Evolutionary conservation across 306 rosid genomes (phyloP).

Genomic region (Trifolium subterraneum): DNA sequence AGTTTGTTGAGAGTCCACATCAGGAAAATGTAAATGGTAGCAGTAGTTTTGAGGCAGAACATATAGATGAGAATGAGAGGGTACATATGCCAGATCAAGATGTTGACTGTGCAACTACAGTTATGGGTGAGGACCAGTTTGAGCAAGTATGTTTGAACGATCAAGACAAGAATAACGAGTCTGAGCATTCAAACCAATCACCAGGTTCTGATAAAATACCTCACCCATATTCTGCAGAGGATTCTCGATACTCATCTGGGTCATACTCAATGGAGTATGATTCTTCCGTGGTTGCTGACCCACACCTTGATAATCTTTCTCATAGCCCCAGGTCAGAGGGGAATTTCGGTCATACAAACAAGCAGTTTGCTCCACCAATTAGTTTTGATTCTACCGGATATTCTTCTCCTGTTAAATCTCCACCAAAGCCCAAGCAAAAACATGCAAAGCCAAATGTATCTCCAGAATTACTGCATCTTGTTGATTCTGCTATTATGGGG

Average conservation of each 20-base stretch:
- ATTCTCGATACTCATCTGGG: slow-evolving; percentile 55
- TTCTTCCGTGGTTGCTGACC: slow-evolving; percentile 55
- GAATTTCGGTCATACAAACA: slow-evolving; percentile 47
- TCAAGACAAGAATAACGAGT: slow-evolving; percentile 63
- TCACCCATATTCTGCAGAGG: slow-evolving; percentile 54
- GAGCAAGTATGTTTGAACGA: slow-evolving; percentile 91
- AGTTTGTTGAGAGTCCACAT: slow-evolving; percentile 46
- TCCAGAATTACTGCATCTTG: slow-evolving; percentile 93
- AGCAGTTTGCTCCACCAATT: slow-evolving; percentile 60
- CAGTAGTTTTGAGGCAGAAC: slow-evolving; percentile 44
- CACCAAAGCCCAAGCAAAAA: slow-evolving; percentile 70
- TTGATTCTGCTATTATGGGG: slow-evolving; percentile 99
- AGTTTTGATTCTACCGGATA: slow-evolving; percentile 76
- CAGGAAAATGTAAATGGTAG: slow-evolving; percentile 47
- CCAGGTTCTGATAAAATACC: slow-evolving; percentile 64
- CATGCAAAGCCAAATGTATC: slow-evolving; percentile 84
- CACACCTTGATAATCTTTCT: slow-evolving; percentile 54
- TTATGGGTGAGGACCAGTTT: slow-evolving; percentile 76
- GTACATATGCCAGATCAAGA: slow-evolving; percentile 45
- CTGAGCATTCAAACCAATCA: slow-evolving; percentile 54
- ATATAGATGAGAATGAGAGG: slow-evolving; percentile 46
- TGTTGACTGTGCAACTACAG: slow-evolving; percentile 49
- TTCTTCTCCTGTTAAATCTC: slow-evolving; percentile 62
- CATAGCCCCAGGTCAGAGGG: slow-evolving; percentile 59
- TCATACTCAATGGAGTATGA: slow-evolving; percentile 49